Percentiles rank a stretch among this genome's conserved stretches.
Evolutionary conservation across 345 rosid genomes (phyloP).

Genomic region (Pugionium cornutum): DNA sequence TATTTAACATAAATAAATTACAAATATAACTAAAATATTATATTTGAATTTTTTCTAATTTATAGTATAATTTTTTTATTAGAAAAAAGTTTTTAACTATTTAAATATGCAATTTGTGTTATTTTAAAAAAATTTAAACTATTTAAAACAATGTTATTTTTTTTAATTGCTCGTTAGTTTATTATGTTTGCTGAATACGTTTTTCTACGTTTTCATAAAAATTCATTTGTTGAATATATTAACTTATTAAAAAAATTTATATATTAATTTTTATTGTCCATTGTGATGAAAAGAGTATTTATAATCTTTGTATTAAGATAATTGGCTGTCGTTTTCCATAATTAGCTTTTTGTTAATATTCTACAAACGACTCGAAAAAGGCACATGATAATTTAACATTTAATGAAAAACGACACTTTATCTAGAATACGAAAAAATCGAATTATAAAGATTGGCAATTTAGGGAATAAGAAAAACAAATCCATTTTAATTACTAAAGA

Average conservation of each 20-base stretch:
- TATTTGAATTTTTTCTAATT: too few species aligned
- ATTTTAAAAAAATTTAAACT: too few species aligned
- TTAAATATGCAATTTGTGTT: too few species aligned
- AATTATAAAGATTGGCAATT: neutral
- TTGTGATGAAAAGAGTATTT: neutral
- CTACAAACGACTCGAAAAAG: constrained; percentile 2
- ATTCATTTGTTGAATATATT: neutral
- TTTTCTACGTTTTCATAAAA: too few species aligned
- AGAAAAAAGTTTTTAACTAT: too few species aligned
- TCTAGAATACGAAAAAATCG: neutral
- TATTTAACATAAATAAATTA: too few species aligned
- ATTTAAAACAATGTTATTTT: too few species aligned
- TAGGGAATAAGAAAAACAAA: neutral
- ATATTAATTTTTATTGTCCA: neutral
- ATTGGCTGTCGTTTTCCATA: neutral
- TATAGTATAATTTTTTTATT: too few species aligned
- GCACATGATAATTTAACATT: neutral
- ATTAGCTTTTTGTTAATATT: constrained; percentile 5
- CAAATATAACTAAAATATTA: too few species aligned
- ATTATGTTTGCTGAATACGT: too few species aligned
- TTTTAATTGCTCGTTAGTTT: too few species aligned
- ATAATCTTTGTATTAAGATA: neutral
- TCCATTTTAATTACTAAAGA: neutral
- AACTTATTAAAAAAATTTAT: neutral
- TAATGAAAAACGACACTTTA: neutral